Evolutionary conservation across 352 stramenopile genomes (phyloP), one percentile per base, ranked within the genome.

Genomic region (Aphanomyces cochlioides): DNA sequence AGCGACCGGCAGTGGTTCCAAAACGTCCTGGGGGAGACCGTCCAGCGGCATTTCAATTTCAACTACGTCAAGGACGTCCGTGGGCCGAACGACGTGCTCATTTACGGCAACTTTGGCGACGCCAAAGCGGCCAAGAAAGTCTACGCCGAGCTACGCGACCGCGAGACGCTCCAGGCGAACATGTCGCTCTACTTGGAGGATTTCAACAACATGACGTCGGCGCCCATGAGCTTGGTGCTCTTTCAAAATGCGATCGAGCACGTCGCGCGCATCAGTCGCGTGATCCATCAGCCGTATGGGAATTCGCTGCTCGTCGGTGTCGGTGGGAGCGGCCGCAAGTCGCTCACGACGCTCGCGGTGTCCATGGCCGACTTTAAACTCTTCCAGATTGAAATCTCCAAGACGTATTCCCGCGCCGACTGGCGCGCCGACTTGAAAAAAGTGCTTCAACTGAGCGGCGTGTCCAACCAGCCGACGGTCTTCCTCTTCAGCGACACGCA

Each of bases 361-460:
- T 97, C 88, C 53, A 96, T 98, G 80, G 91, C 92, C 19, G 90
- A 98, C 74, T 98, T 95, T 77, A 90, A 95, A 70, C 78, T 98
- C 12, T 97, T 98, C 72, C 90, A 97, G 75, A 98, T 98, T 72
- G 95, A 98, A 69, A 98, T 98, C 40, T 97, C 89, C 47, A 98
- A 98, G 74, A 92, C 83, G 12, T 98, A 98, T 72, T 89, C 88
- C 15, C 83, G 88, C n/a, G 78, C 71, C 0, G 95, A 98, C 67
- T 98, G 92, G 91, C 82, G 89, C 13, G 95, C 97, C 50, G 95
- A 98, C 69, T 78, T 98, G 15, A 97, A 97, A 75, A 88, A 93
- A 39, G 91, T 89, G 47, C 75, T 88, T 40, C 85, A 81, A 72
- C 84, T 94, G 54, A 89, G 82, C 59, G 83, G 86, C 2, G 80